Conservation (phyloP, 305 asterid species). For the Solanum hybrid region DNA sequence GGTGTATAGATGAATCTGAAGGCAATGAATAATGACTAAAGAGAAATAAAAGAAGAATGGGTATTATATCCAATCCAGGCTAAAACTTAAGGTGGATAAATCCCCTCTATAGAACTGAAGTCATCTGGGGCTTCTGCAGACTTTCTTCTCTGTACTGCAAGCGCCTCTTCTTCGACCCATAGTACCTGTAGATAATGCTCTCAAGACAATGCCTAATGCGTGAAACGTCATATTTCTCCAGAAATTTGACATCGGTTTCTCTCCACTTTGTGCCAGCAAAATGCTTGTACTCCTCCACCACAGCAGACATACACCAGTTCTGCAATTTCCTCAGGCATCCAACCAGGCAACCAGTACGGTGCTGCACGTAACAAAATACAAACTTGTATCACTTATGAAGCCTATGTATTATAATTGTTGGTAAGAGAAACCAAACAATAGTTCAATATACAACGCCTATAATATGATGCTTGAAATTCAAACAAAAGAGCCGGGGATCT, state of each 20-base stretch:
- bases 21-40: background rate
- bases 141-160: slow-evolving; percentile 3
- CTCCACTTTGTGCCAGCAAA: slow-evolving; percentile 22
- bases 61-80: slow-evolving; percentile 1
- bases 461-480: background rate
- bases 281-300: slow-evolving; percentile 33
- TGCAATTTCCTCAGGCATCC: slow-evolving; percentile 36
- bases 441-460: background rate
- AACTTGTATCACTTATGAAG: background rate
- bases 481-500: background rate
- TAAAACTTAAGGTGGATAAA: slow-evolving; percentile 4
- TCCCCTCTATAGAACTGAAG: slow-evolving; percentile 3
- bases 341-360: slow-evolving; percentile 35
- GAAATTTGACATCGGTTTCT: slow-evolving; percentile 4
- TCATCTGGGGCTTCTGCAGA: slow-evolving; percentile 2
- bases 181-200: slow-evolving; percentile 5
- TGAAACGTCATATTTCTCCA: slow-evolving; percentile 6
- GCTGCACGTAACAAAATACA: slow-evolving; percentile 10
- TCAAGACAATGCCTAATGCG: slow-evolving; percentile 6
- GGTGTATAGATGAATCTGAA: background rate
- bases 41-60: background rate
- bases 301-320: slow-evolving; percentile 31
- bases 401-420: background rate
- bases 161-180: slow-evolving; percentile 6
- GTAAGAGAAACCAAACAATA: background rate